Evolutionary conservation across 1,284 basidiomycete species (phyloP).

Genomic region (Boletus smithii): DNA sequence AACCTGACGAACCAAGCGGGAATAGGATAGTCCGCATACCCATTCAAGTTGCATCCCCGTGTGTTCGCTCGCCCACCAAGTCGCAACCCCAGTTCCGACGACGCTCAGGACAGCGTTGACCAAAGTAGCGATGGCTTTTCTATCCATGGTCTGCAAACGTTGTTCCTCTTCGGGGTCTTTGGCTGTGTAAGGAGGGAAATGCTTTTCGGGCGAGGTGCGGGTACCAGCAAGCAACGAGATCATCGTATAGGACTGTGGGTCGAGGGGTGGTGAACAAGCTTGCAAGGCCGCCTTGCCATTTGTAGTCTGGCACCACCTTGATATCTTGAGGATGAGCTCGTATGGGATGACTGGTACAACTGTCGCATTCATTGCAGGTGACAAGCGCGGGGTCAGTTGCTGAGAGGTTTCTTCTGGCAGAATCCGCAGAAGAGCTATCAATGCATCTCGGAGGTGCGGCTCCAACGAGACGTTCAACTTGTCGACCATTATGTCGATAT

Average conservation of each 20-base stretch:
- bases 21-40: slow-evolving; percentile 38
- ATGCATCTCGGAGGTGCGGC: slow-evolving; percentile 50
- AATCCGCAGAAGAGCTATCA: slow-evolving; percentile 44
- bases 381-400: slow-evolving; percentile 40
- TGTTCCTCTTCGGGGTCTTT: slow-evolving; percentile 41
- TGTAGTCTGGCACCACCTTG: slow-evolving; percentile 62
- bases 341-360: slow-evolving; percentile 54
- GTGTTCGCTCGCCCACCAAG: slow-evolving; percentile 67
- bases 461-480: slow-evolving; percentile 66
- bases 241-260: slow-evolving; percentile 59
- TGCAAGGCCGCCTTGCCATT: slow-evolving; percentile 45
- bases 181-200: slow-evolving; percentile 50
- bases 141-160: slow-evolving; percentile 46
- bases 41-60: slow-evolving; percentile 67
- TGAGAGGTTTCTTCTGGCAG: slow-evolving; percentile 45
- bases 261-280: slow-evolving; percentile 43
- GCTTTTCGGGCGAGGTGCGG: slow-evolving; percentile 67
- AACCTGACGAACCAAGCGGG: background rate
- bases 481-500: slow-evolving; percentile 13
- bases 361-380: slow-evolving; percentile 23
- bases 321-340: slow-evolving; percentile 52
- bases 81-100: slow-evolving; percentile 58
- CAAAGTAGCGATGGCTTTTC: slow-evolving; percentile 63
- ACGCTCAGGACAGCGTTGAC: slow-evolving; percentile 71
- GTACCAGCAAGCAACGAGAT: slow-evolving; percentile 73